Conservation (phyloP, 2,329 filamentous ascomycete genomes). For the Parastagonospora nodorum region DNA sequence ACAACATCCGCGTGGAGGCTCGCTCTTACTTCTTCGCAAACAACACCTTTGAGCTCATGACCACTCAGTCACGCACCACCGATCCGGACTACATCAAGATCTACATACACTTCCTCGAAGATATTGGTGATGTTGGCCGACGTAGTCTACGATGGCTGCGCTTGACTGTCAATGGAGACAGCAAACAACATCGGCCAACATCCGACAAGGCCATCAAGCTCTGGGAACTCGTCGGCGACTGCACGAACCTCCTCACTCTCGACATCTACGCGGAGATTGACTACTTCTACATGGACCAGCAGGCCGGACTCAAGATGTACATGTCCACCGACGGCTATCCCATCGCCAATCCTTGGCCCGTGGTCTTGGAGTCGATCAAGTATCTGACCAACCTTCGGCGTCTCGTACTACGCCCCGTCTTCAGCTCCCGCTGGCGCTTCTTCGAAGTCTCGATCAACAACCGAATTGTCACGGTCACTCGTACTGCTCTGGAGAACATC, state of each 20-base stretch:
- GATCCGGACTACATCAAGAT: constrained; percentile 4
- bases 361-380: background rate
- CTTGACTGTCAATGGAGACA: constrained; percentile 4
- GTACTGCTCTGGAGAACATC: background rate
- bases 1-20: constrained; percentile 5
- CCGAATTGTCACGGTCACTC: background rate
- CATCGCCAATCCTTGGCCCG: constrained; percentile 1
- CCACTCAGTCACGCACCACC: background rate
- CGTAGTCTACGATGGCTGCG: constrained; percentile 3
- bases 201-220: background rate
- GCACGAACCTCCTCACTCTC: constrained; percentile 1
- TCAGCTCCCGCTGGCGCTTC: constrained; percentile 4
- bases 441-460: background rate
- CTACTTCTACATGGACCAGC: constrained; percentile 10
- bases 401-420: constrained; percentile 2
- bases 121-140: constrained; percentile 2
- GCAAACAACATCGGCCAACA: background rate
- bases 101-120: constrained; percentile 1
- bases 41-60: constrained; percentile 3
- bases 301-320: background rate
- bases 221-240: background rate
- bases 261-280: constrained; percentile 4
- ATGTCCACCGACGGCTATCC: constrained; percentile 1
- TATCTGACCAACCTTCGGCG: background rate
- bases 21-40: constrained; percentile 9